Base-by-base conservation (phyloP, 2,329 filamentous ascomycete species). In the Biscogniauxia sp. region DNA sequence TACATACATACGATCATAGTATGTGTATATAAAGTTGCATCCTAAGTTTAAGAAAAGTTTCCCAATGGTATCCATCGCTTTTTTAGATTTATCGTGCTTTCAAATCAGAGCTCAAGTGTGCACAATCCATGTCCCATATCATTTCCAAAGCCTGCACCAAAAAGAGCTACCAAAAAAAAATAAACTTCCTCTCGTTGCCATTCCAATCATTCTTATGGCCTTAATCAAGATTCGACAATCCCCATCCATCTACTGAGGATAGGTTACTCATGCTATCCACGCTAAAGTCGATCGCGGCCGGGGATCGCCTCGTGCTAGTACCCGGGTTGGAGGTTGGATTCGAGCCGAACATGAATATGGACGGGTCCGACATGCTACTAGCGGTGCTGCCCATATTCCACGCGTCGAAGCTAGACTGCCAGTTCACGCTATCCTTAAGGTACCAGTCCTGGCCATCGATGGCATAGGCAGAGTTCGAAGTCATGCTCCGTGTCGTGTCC, bases 391-490 rank as follows among this genome's bases (percentile, higher is more conserved):
- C 71, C 57, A 79, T 70, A 37, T 78, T 79, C 84, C 84, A 86
- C 2, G 77, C 73, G 58, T 84, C 79, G 66, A 86, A 86, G 61
- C 83, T 80, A 58, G 84, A 82, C 60, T 86, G 82, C 82, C 83
- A 85, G 61, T 78, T 82, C 25, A 81, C 82, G 19, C 83, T 80
- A 61, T 86, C 84, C 57, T 79, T 84, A 20, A 86, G 71, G 65
- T 85, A 83, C 82, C 82, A 87, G 49, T 85, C 82, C 62, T 83
- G 80, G 8, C 79, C 79, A 61, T 85, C 83, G 52, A 85, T 73
- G 5, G 74, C 73, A 52, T 77, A 78, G 6, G 68, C 60, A 3
- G 75, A 72, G 15, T 61, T 75, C 6, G 73, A 70, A 1, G 70
- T 67, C 4, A 69, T 59, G 13, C 73, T 70, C 52, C 71, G 72